Evolutionary conservation across 2,329 filamentous ascomycete genomes (phyloP), one percentile per base, ranked within the genome.

Genomic region (Hymenoscyphus albidus): DNA sequence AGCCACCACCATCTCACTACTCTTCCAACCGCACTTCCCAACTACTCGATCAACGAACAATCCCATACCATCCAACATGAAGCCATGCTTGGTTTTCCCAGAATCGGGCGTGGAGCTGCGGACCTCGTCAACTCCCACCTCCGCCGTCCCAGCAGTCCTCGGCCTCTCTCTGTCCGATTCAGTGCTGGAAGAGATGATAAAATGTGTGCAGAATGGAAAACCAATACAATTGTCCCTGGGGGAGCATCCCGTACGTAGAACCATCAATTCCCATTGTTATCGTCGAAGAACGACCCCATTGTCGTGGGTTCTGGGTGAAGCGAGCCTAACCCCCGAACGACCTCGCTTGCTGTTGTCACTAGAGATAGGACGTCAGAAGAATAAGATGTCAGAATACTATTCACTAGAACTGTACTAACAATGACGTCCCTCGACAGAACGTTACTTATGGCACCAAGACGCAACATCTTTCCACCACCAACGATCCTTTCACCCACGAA

Each of bases 181-280:
- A 73, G 79, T 86, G 61, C 83, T 89, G 70, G 83, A 87, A 73
- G 80, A 85, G 67, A 84, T 89, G 82, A 87, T 89, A 69, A 80
- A 80, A 74, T 85, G 82, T 71, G 80, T 84, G 48, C 82, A 83
- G 71, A 80, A 81, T 77, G 85, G 84, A 60, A 80, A 84, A 63
- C 78, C 81, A 57, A 80, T 88, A 62, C 79, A 85, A 71, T 77
- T 89, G 70, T 81, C 83, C 5, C 75, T 89, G 67, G 86, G 86
- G 51, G 79, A 78, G 71, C 80, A 77, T 70, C 86, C 86, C 44
- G 86, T 89, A 84, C 81, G 86, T 40, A 38, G 39, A 56, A 48
- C n/a, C 7, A 57, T 57, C 10, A 16, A 13, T 57, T 57, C 14
- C 27, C 27, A n/a, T 31, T 16, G 32, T 57, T 12, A 56, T 56